phyloP scores from a whole-genome alignment of 352 stramenopile species.

The Phytophthora hybrid region DNA sequence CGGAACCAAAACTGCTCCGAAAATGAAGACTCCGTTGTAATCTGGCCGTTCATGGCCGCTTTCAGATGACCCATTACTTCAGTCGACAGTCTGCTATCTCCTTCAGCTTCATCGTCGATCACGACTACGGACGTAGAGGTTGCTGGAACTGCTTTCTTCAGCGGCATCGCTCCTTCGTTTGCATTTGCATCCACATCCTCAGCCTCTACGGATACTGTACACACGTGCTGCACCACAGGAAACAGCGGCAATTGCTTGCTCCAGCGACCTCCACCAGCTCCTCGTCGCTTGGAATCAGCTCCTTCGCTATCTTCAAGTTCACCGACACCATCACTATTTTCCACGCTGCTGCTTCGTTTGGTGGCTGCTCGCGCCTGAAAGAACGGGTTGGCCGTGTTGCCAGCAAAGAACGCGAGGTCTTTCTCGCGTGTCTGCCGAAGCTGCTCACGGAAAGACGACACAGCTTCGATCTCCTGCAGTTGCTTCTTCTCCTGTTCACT shows the following conservation, averaged over 20 bases:
- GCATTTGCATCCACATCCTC: constrained; percentile 21
- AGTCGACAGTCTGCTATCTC: constrained; percentile 13
- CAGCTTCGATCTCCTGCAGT: constrained; percentile 73
- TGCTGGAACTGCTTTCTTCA: constrained; percentile 13
- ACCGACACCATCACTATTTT: constrained; percentile 33
- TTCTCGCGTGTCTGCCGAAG: constrained; percentile 72
- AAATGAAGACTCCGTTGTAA: constrained; percentile 53
- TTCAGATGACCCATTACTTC: constrained; percentile 32
- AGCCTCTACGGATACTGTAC: constrained; percentile 17
- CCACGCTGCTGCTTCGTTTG: constrained; percentile 34
- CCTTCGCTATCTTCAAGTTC: constrained; percentile 36
- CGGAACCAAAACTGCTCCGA: constrained; percentile 74
- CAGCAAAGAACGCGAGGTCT: constrained; percentile 76
- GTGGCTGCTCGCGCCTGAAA: constrained; percentile 52
- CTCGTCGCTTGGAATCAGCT: constrained; percentile 24
- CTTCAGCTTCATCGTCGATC: constrained; percentile 43
- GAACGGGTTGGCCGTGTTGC: constrained; percentile 68
- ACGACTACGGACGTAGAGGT: constrained; percentile 31
- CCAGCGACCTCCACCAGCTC: constrained; percentile 43
- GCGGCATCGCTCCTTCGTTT: constrained; percentile 7
- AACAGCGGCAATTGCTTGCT: constrained; percentile 49
- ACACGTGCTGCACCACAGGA: constrained; percentile 56
- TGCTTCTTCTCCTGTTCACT: constrained; percentile 73
- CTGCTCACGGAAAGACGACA: constrained; percentile 70
- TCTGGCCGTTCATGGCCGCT: constrained; percentile 46